phyloP scores from a whole-genome alignment of 306 rosid genomes.

The Cucumis melo region DNA sequence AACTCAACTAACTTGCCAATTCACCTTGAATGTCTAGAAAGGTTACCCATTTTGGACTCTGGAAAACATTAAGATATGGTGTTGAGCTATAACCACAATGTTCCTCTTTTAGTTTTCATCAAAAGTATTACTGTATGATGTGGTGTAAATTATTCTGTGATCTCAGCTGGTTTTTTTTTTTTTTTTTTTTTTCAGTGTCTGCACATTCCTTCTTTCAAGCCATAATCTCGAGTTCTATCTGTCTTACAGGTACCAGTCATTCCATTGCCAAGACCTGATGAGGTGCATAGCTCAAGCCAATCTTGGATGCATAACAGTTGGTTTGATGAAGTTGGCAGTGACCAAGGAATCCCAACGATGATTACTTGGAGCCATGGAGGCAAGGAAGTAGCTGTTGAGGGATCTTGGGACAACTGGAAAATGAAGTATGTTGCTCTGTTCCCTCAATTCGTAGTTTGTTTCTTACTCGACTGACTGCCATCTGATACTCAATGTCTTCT shows the following conservation, averaged over 20 bases:
- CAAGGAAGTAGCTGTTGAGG: constrained; percentile 80
- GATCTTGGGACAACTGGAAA: constrained; percentile 98
- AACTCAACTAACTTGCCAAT: neutral
- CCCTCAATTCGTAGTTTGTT: neutral
- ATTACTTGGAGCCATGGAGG: constrained; percentile 87
- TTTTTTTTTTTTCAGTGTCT: neutral
- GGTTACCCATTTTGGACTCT: neutral
- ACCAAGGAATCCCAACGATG: constrained; percentile 91
- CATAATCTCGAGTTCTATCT: neutral
- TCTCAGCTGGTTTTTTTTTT: neutral
- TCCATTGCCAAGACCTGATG: constrained; percentile 87
- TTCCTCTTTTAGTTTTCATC: neutral
- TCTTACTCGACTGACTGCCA: constrained; percentile 7
- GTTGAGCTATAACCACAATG: neutral
- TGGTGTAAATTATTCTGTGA: neutral
- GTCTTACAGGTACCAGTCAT: constrained; percentile 52
- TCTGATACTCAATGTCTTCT: constrained; percentile 10
- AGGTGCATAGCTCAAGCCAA: constrained; percentile 47
- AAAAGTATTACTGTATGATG: neutral
- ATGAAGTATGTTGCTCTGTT: constrained; percentile 39
- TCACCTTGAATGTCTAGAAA: neutral
- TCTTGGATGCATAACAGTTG: constrained; percentile 61
- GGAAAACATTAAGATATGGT: neutral
- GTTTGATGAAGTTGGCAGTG: constrained; percentile 50
- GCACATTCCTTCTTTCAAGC: neutral